Percentiles rank a stretch among this genome's conserved stretches.
Conservation (phyloP, 805 yeast genomes). For the Lipomyces anomalus region DNA sequence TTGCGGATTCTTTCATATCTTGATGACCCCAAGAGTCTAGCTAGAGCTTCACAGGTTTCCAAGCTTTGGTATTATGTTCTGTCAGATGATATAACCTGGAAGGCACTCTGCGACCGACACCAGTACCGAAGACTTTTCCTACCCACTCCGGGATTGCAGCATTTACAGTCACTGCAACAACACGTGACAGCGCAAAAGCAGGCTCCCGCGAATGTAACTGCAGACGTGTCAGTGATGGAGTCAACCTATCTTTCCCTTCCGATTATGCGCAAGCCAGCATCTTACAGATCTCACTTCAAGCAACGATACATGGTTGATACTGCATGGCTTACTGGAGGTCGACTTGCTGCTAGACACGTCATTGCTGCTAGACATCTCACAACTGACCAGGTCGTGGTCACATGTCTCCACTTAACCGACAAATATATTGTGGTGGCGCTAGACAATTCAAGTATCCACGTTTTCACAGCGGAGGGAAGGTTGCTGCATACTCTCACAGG, state of each 20-base stretch:
- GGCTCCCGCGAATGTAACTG: slow-evolving; percentile 1
- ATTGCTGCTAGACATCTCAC: too few relatives aligned
- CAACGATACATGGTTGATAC: slow-evolving; percentile 37
- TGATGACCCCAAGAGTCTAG: slow-evolving; percentile 75
- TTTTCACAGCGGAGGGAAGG: slow-evolving; percentile 38
- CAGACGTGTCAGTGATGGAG: slow-evolving; percentile 24
- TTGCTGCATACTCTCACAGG: slow-evolving; percentile 86
- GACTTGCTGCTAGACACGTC: slow-evolving; percentile 38
- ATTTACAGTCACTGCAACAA: slow-evolving; percentile 6
- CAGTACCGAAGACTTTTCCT: slow-evolving; percentile 24
- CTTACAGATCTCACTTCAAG: slow-evolving; percentile 37
- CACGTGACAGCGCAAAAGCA: slow-evolving; percentile 7
- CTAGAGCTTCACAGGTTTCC: slow-evolving; percentile 90
- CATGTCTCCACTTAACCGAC: slow-evolving; percentile 35
- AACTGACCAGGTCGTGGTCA: slow-evolving; percentile 36
- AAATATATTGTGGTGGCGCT: slow-evolving; percentile 39
- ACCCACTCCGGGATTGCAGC: slow-evolving; percentile 8
- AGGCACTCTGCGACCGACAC: slow-evolving; percentile 35
- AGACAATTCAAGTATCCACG: slow-evolving; percentile 41
- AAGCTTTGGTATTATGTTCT: slow-evolving; percentile 58
- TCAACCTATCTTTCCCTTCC: slow-evolving; percentile 34
- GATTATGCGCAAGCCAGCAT: slow-evolving; percentile 30
- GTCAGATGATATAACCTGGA: slow-evolving; percentile 41
- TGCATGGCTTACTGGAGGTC: slow-evolving; percentile 41
- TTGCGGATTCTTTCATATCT: slow-evolving; percentile 76